Base-by-base conservation (phyloP, 2,329 filamentous ascomycete genomes). In the Talaromyces marneffei region DNA sequence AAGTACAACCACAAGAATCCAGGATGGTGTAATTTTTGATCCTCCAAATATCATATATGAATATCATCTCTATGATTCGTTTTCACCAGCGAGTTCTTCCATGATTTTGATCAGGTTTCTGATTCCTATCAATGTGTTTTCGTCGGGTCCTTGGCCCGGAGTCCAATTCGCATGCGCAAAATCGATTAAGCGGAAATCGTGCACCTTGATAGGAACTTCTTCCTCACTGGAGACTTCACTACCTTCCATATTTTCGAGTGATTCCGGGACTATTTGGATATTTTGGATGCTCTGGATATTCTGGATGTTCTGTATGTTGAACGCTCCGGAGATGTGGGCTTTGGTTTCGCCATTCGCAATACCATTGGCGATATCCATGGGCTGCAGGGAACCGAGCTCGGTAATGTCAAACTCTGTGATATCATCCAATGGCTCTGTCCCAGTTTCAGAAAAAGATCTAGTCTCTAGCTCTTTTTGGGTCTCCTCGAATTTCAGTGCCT, bases 81-180 rank as follows among this genome's bases (percentile, higher is more conserved):
- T 31, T 33, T 62, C 66, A 23, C 42, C 46, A 29, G 81, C 76
- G 71, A 95, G 75, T 60, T 89, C 82, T 62, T 86, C 82, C 67
- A 97, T 87, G 31, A 97, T 87, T 63, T 81, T 80, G 57, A 84
- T 80, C 39, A 93, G 78, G 71, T 83, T 93, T 70, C 86, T 81
- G 64, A 97, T 85, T 0, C 92, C 92, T 37, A 79, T 79, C 33
- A 97, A 79, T 14, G 84, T 79, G 70, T 97, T 97, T 76, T 96
- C 88, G 72, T 99, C 94, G 0, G 89, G 88, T 0, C 93, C 93
- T 68, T 88, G 77, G 1, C 91, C 91, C 0, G 90, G 89, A 1
- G 86, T 88, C 87, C 89, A 97, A 55, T 81, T 78, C 10, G 94
- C 94, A 75, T 99, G 94, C 1, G 94, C 94, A 81, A 99, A 99